These are phyloP conservation scores for Canna indica DNA, from an alignment of 176 grass and related monocot genomes.

Conservation along the genomic window DNA sequence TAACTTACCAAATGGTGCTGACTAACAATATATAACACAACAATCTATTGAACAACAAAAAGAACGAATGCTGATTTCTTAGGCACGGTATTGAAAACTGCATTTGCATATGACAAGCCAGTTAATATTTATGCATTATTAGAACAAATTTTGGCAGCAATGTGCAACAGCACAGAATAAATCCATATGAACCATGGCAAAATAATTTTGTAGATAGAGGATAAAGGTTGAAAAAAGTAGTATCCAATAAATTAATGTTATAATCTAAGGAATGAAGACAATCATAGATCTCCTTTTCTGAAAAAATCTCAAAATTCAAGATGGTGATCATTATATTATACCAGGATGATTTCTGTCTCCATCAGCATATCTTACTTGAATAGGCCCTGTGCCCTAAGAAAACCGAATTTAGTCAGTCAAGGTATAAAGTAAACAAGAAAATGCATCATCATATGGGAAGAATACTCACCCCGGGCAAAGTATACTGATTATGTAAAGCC, in stretches of 20 bases:
- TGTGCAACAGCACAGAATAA: no score
- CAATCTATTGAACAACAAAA: no score
- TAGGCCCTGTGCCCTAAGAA: slow-evolving; percentile 61
- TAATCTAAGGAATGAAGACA: background rate
- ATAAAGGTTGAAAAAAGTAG: no score
- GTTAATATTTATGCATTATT: no score
- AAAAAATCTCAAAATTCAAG: background rate
- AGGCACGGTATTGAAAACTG: no score
- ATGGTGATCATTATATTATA: slow-evolving; percentile 24
- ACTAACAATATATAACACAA: no score
- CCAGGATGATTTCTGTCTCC: slow-evolving; percentile 85
- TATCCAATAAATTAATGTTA: background rate
- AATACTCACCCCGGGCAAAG: slow-evolving; percentile 70
- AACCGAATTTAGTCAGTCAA: slow-evolving; percentile 25
- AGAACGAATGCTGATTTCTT: no score
- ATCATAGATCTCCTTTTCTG: background rate
- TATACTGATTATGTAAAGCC: slow-evolving; percentile 87
- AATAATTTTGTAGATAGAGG: no score
- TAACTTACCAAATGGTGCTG: no score
- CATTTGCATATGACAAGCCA: no score
- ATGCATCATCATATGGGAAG: slow-evolving; percentile 15
- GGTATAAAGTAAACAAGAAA: slow-evolving; percentile 12
- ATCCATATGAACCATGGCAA: no score
- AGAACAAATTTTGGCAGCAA: no score
- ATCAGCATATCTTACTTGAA: slow-evolving; percentile 99